Base-by-base conservation (phyloP, 805 yeast genomes). In the Geotrichum ghanense region DNA sequence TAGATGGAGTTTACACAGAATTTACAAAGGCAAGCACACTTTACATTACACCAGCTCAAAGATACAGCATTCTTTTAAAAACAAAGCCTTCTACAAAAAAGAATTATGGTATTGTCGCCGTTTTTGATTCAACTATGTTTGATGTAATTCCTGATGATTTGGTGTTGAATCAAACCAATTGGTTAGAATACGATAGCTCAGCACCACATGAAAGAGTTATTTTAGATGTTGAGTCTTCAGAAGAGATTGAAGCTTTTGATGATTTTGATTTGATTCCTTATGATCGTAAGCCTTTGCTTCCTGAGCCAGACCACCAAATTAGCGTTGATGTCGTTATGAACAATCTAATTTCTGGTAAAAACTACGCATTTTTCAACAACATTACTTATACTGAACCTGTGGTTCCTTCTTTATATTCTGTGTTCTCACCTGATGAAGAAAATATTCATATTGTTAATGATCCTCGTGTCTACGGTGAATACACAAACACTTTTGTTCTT, bases 291-390 rank as follows among this genome's bases (percentile, higher is more conserved):
- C 78, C 74, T 48, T 57, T 76, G 24, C 71, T 66, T 34, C 83
- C 75, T 41, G 85, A 82, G 21, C 79, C 89, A 12, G 95, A 86
- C 61, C 53, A 57, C 41, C 70, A 71, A 48, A 72, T 88, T 57
- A 72, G 76, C n/a, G 69, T 92, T 45, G 79, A 78, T 56, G 89
- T 92, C 48, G 62, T 66, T 22, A 88, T 92, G 97, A 81, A 82
- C 63, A 85, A 86, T 71, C 72, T 92, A 65, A 74, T 73, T 43
- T 71, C 87, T 64, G 98, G 98, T 70, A 72, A 81, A 52, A 88
- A 88, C 70, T 92, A 92, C 62, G 97, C 97, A n/a, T 83, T 90
- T 69, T 87, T 90, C 81, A 89, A 90, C 73, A 82, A 86, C 62
- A 71, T 84, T 59, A 75, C 95, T 21, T 92, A 76, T 66, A 70